phyloP scores from a whole-genome alignment of 176 grass and related monocot genomes.

The Aechmea fasciata region DNA sequence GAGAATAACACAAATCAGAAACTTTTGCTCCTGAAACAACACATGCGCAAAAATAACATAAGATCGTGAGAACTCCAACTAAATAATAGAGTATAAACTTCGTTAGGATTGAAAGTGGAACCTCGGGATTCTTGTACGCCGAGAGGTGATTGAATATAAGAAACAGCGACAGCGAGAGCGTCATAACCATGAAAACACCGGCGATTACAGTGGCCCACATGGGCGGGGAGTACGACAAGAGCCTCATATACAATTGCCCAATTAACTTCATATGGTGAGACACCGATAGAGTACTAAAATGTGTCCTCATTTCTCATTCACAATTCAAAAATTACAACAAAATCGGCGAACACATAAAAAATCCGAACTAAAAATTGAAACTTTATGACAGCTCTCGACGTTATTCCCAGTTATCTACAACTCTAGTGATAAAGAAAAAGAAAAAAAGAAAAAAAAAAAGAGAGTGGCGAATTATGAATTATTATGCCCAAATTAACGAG shows the following conservation, averaged over 20 bases:
- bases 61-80: conserved; percentile 10
- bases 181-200: conserved; percentile 33
- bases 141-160: conserved; percentile 64
- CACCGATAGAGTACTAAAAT: too few relatives aligned
- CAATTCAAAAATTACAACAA: too few relatives aligned
- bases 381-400: too few relatives aligned
- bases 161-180: conserved; percentile 53
- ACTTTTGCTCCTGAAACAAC: conserved; percentile 77
- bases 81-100: neutral
- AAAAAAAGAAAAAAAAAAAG: too few relatives aligned
- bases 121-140: conserved; percentile 90
- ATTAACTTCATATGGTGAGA: conserved; percentile 22
- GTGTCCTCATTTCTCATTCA: too few relatives aligned
- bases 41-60: neutral
- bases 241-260: conserved; percentile 21
- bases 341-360: too few relatives aligned
- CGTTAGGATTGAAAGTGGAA: conserved; percentile 10
- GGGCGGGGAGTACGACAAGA: conserved; percentile 34
- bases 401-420: too few relatives aligned
- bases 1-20: conserved; percentile 68
- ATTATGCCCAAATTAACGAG: too few relatives aligned
- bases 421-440: too few relatives aligned
- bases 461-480: too few relatives aligned
- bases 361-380: too few relatives aligned
- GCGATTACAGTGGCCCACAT: conserved; percentile 46